These are phyloP conservation scores for Cunninghamia lanceolata DNA, from an alignment of 75 land plant species.

Conservation along the genomic window DNA sequence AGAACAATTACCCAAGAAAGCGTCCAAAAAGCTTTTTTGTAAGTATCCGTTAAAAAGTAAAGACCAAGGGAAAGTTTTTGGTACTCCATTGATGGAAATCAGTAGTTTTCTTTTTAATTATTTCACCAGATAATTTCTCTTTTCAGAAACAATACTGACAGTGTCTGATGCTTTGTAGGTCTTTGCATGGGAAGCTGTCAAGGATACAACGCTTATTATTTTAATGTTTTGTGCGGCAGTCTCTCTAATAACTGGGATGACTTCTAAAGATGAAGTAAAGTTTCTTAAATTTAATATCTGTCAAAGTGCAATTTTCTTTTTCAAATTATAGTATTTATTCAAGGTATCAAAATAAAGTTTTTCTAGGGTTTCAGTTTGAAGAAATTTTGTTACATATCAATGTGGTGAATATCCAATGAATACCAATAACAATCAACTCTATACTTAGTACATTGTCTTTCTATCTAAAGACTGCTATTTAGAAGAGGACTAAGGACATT, in stretches of 20 bases:
- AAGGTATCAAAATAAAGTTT: neutral
- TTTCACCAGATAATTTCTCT: neutral
- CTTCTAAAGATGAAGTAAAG: constrained; percentile 14
- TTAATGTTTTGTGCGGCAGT: constrained; percentile 41
- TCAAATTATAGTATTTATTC: neutral
- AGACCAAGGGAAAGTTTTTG: neutral
- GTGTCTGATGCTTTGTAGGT: neutral
- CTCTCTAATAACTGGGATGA: constrained; percentile 27
- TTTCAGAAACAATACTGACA: neutral
- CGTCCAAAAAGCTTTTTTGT: constrained; percentile 23
- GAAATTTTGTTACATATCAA: neutral
- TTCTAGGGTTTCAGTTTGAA: neutral
- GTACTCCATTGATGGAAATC: neutral
- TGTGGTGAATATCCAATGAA: neutral
- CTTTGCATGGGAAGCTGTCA: constrained; percentile 33
- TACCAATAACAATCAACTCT: neutral
- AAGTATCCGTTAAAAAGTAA: neutral
- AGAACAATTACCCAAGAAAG: constrained; percentile 34
- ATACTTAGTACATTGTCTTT: neutral
- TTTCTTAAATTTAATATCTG: neutral
- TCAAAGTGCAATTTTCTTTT: no score
- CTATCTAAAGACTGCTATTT: no score
- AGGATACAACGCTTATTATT: constrained; percentile 44
- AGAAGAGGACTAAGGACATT: no score
- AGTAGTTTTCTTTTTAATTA: neutral